Evolutionary conservation across 305 asterid species (phyloP), one percentile per base, ranked within the genome.

Genomic region (Lippia alba): DNA sequence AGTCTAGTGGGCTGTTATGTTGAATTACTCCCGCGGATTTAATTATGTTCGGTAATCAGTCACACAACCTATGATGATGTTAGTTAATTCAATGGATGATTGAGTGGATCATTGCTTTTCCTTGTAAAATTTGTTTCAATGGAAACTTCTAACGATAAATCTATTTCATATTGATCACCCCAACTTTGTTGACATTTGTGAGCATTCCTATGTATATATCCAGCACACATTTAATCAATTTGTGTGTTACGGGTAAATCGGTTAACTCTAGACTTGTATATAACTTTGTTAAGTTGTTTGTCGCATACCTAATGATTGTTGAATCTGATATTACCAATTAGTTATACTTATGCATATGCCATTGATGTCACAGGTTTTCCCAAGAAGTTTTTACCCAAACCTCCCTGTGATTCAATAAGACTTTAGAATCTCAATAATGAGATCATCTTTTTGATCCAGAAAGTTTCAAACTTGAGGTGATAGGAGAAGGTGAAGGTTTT

Each of bases 281-380:
- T 24, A 24, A 24, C 46, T 41, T 1, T 32, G 24, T 54, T 48
- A 46, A 2, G 12, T 66, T 54, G 64, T 32, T 69, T 53, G 18
- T 60, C 15, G 1, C 8, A 6, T 14, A 14, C 17, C 39, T 56
- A 46, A 20, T 61, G 57, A 56, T 41, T 40, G n/a, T 36, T 53
- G 32, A 20, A 15, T 41, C 14, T 36, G 49, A 44, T 69, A 15
- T 7, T 61, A 4, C 34, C 20, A 24, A 10, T 24, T 12, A 66
- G 58, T 30, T 64, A 50, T 74, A 20, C 71, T 76, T 19, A 74
- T 74, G 53, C 12, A 39, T 60, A 64, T 59, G 65, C 36, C 24
- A 14, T 64, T 66, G 72, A 46, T 71, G 66, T 61, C 63, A 6
- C 75, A 81, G 85, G 66, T 81, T 81, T 69, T 58, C 64, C 49